Percentiles rank a stretch among this genome's conserved stretches.
Evolutionary conservation across 1,139 yeast species (phyloP).

Genomic region (Pichia sp.): DNA sequence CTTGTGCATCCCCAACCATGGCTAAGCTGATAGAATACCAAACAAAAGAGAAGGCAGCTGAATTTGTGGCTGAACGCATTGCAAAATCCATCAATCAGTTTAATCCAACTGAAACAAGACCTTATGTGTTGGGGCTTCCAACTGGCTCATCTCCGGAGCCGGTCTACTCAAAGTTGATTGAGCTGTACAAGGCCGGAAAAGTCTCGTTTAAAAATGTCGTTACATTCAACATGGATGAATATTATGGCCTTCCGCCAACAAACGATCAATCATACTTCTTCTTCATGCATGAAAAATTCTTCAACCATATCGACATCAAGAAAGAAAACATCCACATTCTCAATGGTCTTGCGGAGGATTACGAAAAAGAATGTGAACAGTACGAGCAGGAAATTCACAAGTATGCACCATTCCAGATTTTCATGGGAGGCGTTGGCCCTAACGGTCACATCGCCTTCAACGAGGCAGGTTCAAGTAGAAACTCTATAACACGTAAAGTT

Average conservation of each 20-base stretch:
- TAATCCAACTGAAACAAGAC: slow-evolving; percentile 43
- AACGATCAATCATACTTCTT: slow-evolving; percentile 56
- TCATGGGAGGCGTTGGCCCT: slow-evolving; percentile 61
- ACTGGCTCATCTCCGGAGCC: slow-evolving; percentile 67
- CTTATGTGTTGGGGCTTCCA: slow-evolving; percentile 60
- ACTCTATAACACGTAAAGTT: slow-evolving; percentile 48
- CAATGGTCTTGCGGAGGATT: slow-evolving; percentile 48
- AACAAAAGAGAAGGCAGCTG: slow-evolving; percentile 42
- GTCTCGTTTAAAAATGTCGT: slow-evolving; percentile 53
- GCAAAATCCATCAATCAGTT: slow-evolving; percentile 43
- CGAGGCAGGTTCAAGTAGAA: slow-evolving; percentile 52
- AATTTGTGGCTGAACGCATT: slow-evolving; percentile 47
- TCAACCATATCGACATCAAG: slow-evolving; percentile 56
- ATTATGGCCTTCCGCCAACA: slow-evolving; percentile 46
- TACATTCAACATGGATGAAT: slow-evolving; percentile 63
- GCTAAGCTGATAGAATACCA: slow-evolving; percentile 9
- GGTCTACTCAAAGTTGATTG: slow-evolving; percentile 46
- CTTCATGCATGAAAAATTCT: slow-evolving; percentile 57
- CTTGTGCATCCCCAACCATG: neutral
- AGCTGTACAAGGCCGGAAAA: slow-evolving; percentile 42
- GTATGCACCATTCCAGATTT: slow-evolving; percentile 52
- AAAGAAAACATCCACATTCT: slow-evolving; percentile 52
- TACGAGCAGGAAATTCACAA: slow-evolving; percentile 50
- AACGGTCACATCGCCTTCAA: slow-evolving; percentile 66
- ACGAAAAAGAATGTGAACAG: slow-evolving; percentile 44